Conservation (phyloP, 345 rosid genomes). For the Lagerstroemia speciosa region DNA sequence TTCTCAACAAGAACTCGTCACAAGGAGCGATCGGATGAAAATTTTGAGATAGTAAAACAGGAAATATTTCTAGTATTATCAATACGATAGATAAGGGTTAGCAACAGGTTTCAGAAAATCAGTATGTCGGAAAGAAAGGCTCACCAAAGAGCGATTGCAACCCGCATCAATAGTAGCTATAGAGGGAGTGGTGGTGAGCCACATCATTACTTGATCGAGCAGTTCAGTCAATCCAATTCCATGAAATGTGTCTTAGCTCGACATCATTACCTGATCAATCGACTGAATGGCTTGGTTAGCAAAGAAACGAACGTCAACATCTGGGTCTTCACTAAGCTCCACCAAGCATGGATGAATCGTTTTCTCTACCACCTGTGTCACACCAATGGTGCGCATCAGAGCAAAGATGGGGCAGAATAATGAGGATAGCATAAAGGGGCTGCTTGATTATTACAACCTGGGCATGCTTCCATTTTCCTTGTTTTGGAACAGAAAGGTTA, state of each 20-base stretch:
- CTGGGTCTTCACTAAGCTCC: slow-evolving; percentile 86
- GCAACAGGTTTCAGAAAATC: not conserved
- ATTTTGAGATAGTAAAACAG: not conserved
- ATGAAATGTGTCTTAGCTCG: slow-evolving; percentile 24
- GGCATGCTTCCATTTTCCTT: not conserved
- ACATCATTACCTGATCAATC: slow-evolving; percentile 69
- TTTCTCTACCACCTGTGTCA: slow-evolving; percentile 59
- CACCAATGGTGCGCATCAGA: not conserved
- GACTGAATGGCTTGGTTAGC: slow-evolving; percentile 80
- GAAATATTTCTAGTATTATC: not conserved
- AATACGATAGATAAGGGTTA: not conserved
- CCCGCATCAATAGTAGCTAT: not conserved
- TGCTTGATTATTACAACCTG: too few species aligned
- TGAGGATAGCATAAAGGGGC: too few species aligned
- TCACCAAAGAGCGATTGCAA: not conserved
- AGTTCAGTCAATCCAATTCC: not conserved
- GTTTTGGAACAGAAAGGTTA: not conserved
- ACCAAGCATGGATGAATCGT: slow-evolving; percentile 68
- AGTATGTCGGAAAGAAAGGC: not conserved
- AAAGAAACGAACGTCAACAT: slow-evolving; percentile 81
- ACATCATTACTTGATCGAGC: not conserved
- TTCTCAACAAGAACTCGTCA: not conserved
- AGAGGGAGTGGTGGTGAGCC: not conserved
- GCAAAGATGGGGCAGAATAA: too few species aligned
- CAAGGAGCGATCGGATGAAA: not conserved